These are phyloP conservation scores for Nannizziopsis arthrosporioides DNA, from an alignment of 2,329 filamentous ascomycete species.

Conservation along the genomic window DNA sequence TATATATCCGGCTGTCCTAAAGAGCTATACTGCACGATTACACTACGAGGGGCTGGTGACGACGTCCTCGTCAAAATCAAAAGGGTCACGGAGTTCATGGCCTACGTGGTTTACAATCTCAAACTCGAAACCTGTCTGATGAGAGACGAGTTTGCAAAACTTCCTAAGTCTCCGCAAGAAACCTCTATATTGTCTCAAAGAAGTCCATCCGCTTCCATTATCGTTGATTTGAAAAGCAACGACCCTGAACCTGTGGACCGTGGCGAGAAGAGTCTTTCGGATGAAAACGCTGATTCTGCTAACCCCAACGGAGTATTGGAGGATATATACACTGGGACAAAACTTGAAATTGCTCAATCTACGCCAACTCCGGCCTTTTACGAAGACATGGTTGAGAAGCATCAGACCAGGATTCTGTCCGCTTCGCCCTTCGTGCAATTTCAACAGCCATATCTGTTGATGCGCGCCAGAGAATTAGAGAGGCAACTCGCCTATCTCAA, in stretches of 20 bases:
- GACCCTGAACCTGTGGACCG: neutral
- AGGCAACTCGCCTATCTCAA: conserved; percentile 70
- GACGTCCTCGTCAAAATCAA: conserved; percentile 67
- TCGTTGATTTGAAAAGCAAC: neutral
- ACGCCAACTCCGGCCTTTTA: conserved; percentile 83
- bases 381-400: conserved; percentile 86
- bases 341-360: conserved; percentile 56
- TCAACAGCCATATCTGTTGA: conserved; percentile 81
- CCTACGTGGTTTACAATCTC: conserved; percentile 95
- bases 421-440: conserved; percentile 96
- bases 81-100: conserved; percentile 94
- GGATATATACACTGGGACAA: conserved; percentile 14
- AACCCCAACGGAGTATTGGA: neutral
- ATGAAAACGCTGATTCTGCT: neutral
- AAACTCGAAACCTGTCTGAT: conserved; percentile 91
- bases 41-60: conserved; percentile 68
- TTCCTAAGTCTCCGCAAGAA: conserved; percentile 40
- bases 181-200: conserved; percentile 10
- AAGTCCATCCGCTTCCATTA: conserved; percentile 8
- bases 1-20: conserved; percentile 84
- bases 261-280: neutral
- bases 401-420: conserved; percentile 84
- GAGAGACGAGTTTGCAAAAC: conserved; percentile 79
- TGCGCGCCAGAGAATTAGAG: conserved; percentile 85
- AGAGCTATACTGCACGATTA: conserved; percentile 88